Base-by-base conservation (phyloP, 108 stramenopile species). In the Stephanodiscus minutulus region DNA sequence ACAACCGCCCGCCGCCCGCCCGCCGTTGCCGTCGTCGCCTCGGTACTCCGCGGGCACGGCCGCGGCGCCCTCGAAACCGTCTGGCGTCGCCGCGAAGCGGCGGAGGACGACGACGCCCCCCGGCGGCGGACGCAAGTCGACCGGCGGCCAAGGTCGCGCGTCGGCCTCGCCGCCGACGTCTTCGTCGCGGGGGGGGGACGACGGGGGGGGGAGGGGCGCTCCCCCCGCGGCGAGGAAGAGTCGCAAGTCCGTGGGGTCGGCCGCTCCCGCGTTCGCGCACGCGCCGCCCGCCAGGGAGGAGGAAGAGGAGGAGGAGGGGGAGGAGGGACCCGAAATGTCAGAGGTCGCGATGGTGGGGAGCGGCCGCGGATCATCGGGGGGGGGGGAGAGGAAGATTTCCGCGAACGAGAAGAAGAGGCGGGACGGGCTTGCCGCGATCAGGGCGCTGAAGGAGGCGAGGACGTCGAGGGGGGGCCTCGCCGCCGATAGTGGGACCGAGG, bases 61-160 rank as follows among this genome's bases (percentile, higher is more conserved):
- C 28, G 1, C 49, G 46, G 20, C 54, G 24, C 21, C 65, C 44
- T 44, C 62, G 11, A 48, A 48, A 18, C 49, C 63, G 12, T 20
- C 63, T n/a, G 63, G 46, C 7, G 48, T 11, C 28, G 17, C 25
- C n/a, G 31, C 63, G 8, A 39, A 39, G 39, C 39, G 39, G 9
- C 63, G 46, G 7, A 55, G 22, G 37, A 12, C 44, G 39, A 28
- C 27, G 41, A 67, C 66, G 25, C 25, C 66, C 17, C 11, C 49
- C 22, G 35, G 36, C 35, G 24, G 35, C 27, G n/a, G 57, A 36
- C 25, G 28, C 28, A 29, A 27, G 35, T 29, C 57, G 57, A 29
- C 31, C 18, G 57, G 57, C 50, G 50, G 18, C 13, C 1, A 20
- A 28, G 12, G 55, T 56, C 55, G 8, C 55, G 36, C 33, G 2